Conservation (phyloP, 768 basidiomycete species). For the Chalciporus piperatus region DNA sequence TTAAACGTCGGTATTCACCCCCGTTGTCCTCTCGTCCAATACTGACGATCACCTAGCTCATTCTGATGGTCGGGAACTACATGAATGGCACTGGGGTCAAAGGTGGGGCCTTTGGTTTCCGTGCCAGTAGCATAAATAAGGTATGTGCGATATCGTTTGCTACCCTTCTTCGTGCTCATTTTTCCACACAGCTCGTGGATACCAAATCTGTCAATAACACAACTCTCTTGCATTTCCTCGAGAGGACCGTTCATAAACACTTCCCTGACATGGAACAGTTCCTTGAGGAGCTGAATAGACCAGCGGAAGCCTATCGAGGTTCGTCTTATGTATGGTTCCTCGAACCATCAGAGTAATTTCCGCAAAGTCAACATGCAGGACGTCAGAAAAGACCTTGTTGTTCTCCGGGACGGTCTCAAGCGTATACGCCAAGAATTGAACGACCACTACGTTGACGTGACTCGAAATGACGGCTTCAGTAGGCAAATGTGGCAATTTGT, state of each 20-base stretch:
- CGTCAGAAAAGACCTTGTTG: slow-evolving; percentile 68
- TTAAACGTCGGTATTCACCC: slow-evolving; percentile 58
- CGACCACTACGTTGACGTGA: slow-evolving; percentile 74
- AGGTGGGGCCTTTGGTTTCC: slow-evolving; percentile 96
- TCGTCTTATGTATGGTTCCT: slow-evolving; percentile 11
- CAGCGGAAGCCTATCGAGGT: slow-evolving; percentile 94
- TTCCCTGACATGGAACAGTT: slow-evolving; percentile 88
- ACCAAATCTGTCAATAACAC: slow-evolving; percentile 96
- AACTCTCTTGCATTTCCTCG: slow-evolving; percentile 92
- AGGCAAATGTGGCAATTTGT: slow-evolving; percentile 92
- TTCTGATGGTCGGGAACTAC: slow-evolving; percentile 94
- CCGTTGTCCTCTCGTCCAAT: neutral
- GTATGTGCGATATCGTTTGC: slow-evolving; percentile 35
- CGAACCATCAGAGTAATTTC: slow-evolving; percentile 7
- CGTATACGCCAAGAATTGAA: slow-evolving; percentile 76
- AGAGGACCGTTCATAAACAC: slow-evolving; percentile 81
- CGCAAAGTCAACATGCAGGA: slow-evolving; percentile 80
- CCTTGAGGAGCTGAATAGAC: slow-evolving; percentile 82
- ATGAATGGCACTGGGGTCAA: slow-evolving; percentile 97
- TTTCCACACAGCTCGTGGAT: slow-evolving; percentile 75
- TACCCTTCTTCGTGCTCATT: neutral
- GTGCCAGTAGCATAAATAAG: slow-evolving; percentile 97
- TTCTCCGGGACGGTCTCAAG: slow-evolving; percentile 75
- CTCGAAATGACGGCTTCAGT: slow-evolving; percentile 73
- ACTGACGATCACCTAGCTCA: slow-evolving; percentile 50